Evolutionary conservation across 2,329 filamentous ascomycete genomes (phyloP), one percentile per base, ranked within the genome.

Genomic region (Ophiostoma perfectum): DNA sequence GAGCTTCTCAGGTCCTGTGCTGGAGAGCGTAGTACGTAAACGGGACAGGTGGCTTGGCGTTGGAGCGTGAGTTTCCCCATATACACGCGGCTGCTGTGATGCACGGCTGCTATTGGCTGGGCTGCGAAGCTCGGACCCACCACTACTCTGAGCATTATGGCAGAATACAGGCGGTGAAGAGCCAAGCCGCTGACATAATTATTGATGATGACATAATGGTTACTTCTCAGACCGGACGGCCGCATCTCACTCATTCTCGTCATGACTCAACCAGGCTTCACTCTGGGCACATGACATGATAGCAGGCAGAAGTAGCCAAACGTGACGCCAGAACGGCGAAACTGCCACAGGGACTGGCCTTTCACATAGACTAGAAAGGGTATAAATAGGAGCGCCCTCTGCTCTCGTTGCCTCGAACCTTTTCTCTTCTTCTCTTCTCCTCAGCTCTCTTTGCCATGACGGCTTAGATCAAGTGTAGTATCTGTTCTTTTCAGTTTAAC

Each of bases 121-220:
- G 11, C 16, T 14, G 18, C 3, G 6, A 14, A 66, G 52, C 64
- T 66, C 2, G 11, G 62, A 60, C 64, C 67, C 67, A 66, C 64
- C 6, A 6, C 64, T 14, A 38, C 62, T 65, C n/a, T 27, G 42
- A 58, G 41, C 18, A 3, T 12, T n/a, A n/a, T 7, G 68, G 68
- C 68, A 69, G 66, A 67, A 69, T 67, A 27, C 27, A 55, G 66
- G 68, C 68, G 68, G 68, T 69, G 60, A 66, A 52, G 7, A 6
- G 12, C 12, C 41, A 7, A 36, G 14, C 11, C n/a, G 36, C 14
- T 58, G 6, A 55, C 5, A 36, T 41, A 16, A 63, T 42, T 42
- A 63, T 62, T n/a, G 4, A 4, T 27, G n/a, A 47, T 47, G 45
- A 47, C 45, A 47, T 47, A 47, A 47, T 16, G 12, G 14, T 14